Evolutionary conservation across 495 filamentous ascomycete species (phyloP).

Genomic region (Aspergillus kassunensis): DNA sequence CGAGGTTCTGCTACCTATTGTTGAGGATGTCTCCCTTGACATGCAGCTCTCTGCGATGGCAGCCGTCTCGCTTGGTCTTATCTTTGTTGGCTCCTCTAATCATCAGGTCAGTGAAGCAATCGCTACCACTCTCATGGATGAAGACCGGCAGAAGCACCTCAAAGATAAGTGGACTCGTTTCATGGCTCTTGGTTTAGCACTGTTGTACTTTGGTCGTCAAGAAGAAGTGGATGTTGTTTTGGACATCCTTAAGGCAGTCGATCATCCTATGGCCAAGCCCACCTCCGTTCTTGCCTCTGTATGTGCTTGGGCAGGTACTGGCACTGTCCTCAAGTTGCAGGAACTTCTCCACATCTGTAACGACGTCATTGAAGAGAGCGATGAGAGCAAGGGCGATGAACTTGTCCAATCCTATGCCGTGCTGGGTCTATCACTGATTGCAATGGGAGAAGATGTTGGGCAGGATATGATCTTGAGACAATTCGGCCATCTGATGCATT

Average conservation of each 20-base stretch:
- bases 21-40: conserved; percentile 72
- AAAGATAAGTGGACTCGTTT: conserved; percentile 98
- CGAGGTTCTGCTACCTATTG: conserved; percentile 77
- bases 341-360: conserved; percentile 96
- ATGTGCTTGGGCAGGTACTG: conserved; percentile 96
- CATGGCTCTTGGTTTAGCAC: conserved; percentile 87
- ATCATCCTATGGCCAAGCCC: conserved; percentile 90
- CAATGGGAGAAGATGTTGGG: conserved; percentile 97
- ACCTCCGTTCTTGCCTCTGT: conserved; percentile 88
- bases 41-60: conserved; percentile 98
- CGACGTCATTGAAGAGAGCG: conserved; percentile 90
- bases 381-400: conserved; percentile 90
- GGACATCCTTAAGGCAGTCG: conserved; percentile 91
- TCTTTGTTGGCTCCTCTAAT: conserved; percentile 90
- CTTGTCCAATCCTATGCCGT: conserved; percentile 94
- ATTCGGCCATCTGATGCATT: conserved; percentile 99
- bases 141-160: conserved; percentile 78
- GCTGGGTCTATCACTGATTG: conserved; percentile 85
- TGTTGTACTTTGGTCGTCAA: conserved; percentile 93
- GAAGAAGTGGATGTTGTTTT: conserved; percentile 95
- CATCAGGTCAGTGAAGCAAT: conserved; percentile 85
- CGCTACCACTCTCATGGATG: conserved; percentile 84
- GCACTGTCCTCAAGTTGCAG: conserved; percentile 93
- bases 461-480: conserved; percentile 98
- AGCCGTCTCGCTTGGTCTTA: conserved; percentile 81